Evolutionary conservation across 495 filamentous ascomycete species (phyloP).

Genomic region (Rusavskia elegans): DNA sequence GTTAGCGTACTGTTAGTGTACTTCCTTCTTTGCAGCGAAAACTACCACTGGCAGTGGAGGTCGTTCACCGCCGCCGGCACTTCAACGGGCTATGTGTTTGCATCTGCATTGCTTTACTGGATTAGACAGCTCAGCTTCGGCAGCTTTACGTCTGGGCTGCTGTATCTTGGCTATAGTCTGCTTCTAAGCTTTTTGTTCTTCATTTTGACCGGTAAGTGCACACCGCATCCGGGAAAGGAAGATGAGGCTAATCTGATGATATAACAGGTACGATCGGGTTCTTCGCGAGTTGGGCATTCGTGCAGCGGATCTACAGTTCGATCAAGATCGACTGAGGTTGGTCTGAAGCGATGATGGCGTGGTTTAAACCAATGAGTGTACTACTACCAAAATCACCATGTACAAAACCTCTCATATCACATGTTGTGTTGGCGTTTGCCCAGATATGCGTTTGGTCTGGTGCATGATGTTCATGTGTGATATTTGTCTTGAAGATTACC

Average conservation of each 20-base stretch:
- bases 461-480: no score
- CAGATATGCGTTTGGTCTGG: no score
- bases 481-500: no score
- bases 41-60: constrained; percentile 98
- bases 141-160: constrained; percentile 66
- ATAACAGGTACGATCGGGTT: constrained; percentile 76
- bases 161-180: constrained; percentile 87
- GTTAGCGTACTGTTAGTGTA: constrained; percentile 88
- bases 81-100: constrained; percentile 77
- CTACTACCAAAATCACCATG: neutral
- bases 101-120: constrained; percentile 80
- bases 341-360: neutral
- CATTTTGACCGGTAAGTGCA: constrained; percentile 69
- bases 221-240: neutral
- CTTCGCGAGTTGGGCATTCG: constrained; percentile 86
- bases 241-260: constrained; percentile 7
- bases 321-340: constrained; percentile 77
- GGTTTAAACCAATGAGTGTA: neutral
- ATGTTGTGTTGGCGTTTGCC: no score
- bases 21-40: constrained; percentile 85
- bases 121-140: constrained; percentile 68
- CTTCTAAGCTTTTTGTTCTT: constrained; percentile 85
- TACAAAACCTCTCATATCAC: no score
- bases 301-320: constrained; percentile 80
- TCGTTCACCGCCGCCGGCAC: constrained; percentile 78